Evolutionary conservation across 2,329 filamentous ascomycete species (phyloP).

Genomic region (Diplocarpon rosae): DNA sequence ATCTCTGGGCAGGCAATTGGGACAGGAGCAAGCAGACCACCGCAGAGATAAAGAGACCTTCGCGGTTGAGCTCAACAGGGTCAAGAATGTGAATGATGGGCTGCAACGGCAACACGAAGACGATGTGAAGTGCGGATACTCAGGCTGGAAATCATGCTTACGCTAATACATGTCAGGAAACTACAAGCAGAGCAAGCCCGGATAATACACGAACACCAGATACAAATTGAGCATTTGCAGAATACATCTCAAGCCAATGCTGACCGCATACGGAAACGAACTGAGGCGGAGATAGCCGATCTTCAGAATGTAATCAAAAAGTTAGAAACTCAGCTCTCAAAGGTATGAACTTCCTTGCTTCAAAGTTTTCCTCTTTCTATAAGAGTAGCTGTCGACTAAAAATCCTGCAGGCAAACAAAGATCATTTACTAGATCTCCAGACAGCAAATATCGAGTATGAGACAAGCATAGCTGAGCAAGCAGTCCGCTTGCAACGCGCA

Average conservation of each 20-base stretch:
- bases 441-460: constrained; percentile 40
- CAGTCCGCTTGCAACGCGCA: constrained; percentile 17
- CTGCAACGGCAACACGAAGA: constrained; percentile 60
- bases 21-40: constrained; percentile 66
- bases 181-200: constrained; percentile 27
- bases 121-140: constrained; percentile 41
- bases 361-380: neutral
- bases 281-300: constrained; percentile 53
- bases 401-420: constrained; percentile 42
- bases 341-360: constrained; percentile 30
- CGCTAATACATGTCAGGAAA: constrained; percentile 22
- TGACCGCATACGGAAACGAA: constrained; percentile 36
- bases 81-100: constrained; percentile 49
- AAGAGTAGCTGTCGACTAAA: constrained; percentile 5
- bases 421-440: constrained; percentile 48
- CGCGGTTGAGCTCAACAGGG: constrained; percentile 38
- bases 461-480: constrained; percentile 28
- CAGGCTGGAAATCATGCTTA: neutral
- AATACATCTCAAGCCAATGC: constrained; percentile 39
- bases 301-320: constrained; percentile 48
- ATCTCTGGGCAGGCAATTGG: constrained; percentile 42
- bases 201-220: constrained; percentile 27
- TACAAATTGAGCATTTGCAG: constrained; percentile 36
- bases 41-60: constrained; percentile 50
- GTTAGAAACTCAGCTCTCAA: constrained; percentile 51